These are phyloP conservation scores for Eleusine indica DNA, from an alignment of 176 grass and related monocot species.

Conservation along the genomic window DNA sequence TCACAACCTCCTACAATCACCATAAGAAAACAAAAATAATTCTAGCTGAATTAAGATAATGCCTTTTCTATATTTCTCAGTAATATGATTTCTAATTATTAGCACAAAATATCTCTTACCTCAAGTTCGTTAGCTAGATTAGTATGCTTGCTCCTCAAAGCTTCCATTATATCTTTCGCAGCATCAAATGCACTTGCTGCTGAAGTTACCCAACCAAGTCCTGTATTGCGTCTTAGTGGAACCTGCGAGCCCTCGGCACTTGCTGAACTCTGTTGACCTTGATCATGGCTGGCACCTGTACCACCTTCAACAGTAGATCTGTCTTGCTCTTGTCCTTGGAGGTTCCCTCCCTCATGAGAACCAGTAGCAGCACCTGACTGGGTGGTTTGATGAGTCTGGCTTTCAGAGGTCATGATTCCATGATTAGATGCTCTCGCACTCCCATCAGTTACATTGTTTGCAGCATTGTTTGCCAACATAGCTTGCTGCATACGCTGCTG, in stretches of 20 bases:
- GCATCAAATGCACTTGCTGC: conserved; percentile 96
- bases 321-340: conserved; percentile 75
- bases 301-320: conserved; percentile 68
- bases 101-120: conserved; percentile 41
- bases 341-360: conserved; percentile 77
- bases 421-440: conserved; percentile 44
- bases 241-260: conserved; percentile 59
- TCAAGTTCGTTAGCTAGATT: conserved; percentile 65
- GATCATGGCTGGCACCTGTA: conserved; percentile 63
- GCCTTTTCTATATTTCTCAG: neutral
- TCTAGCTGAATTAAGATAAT: conserved; percentile 23
- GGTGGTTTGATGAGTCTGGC: conserved; percentile 58
- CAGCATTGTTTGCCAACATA: conserved; percentile 67
- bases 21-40: neutral
- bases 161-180: conserved; percentile 99
- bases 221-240: conserved; percentile 64
- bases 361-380: conserved; percentile 58
- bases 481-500: conserved; percentile 96
- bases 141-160: conserved; percentile 93
- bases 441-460: conserved; percentile 56
- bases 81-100: neutral
- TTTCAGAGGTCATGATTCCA: conserved; percentile 66
- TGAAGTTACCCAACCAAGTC: conserved; percentile 73
- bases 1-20: neutral
- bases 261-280: conserved; percentile 65